phyloP scores from a whole-genome alignment of 306 rosid genomes.

The Acmispon strigosus region DNA sequence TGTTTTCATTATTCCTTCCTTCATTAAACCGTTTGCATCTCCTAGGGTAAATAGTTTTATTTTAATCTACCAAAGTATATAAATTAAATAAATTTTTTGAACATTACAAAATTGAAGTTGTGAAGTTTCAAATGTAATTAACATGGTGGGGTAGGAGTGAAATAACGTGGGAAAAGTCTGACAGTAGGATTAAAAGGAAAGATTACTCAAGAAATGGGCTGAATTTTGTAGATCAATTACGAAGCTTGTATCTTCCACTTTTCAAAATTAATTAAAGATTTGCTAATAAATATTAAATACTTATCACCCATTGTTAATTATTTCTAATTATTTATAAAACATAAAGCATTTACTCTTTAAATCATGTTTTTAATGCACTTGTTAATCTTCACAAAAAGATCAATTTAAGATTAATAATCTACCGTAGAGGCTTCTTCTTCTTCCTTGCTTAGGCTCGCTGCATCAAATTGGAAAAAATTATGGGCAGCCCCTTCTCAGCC shows the following conservation, averaged over 20 bases:
- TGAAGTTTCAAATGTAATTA: not conserved
- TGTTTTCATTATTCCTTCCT: slow-evolving; percentile 25
- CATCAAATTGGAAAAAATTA: no score
- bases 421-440: no score
- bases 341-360: not conserved
- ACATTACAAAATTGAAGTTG: not conserved
- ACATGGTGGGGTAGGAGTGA: not conserved
- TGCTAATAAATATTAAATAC: not conserved
- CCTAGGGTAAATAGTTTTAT: not conserved
- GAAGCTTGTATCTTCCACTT: not conserved
- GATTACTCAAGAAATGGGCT: not conserved
- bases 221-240: not conserved
- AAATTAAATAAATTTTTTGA: not conserved
- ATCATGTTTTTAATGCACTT: not conserved
- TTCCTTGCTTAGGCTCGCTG: no score
- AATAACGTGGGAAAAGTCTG: slow-evolving; percentile 3
- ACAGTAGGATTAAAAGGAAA: not conserved
- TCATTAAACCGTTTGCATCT: slow-evolving; percentile 41
- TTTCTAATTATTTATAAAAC: no score
- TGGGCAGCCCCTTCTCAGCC: no score
- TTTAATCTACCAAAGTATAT: not conserved
- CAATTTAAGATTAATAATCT: no score
- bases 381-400: no score
- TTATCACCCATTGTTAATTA: no score
- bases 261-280: not conserved